A percentile compares a stretch with the other conserved stretches of the same genome.
Evolutionary conservation across 106 monocot genomes (phyloP).

Genomic region (Allium fistulosum): DNA sequence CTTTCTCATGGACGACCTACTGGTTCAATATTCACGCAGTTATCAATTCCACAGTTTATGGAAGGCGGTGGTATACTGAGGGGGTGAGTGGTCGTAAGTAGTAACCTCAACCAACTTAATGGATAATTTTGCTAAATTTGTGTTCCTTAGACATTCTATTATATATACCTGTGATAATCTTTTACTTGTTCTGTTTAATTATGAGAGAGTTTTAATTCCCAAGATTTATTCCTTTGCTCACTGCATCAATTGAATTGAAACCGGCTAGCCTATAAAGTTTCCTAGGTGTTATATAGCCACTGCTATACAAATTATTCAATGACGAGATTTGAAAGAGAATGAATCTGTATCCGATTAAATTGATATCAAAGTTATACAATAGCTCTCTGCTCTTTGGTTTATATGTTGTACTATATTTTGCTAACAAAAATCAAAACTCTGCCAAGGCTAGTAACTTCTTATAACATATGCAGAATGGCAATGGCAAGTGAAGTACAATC

Average conservation of each 20-base stretch:
- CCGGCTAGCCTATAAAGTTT: too few species aligned
- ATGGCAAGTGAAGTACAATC: constrained; percentile 77
- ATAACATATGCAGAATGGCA: constrained; percentile 51
- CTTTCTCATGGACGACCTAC: constrained; percentile 41
- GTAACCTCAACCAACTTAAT: too few species aligned
- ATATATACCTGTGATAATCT: neutral
- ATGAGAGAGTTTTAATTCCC: neutral
- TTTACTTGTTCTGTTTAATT: neutral
- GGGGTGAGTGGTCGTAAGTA: constrained; percentile 37
- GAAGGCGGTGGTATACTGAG: constrained; percentile 66
- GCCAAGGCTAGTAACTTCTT: constrained; percentile 2
- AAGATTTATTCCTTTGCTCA: neutral
- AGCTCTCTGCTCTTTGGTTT: neutral
- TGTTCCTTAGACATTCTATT: neutral
- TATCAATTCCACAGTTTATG: constrained; percentile 76
- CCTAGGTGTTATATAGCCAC: too few species aligned
- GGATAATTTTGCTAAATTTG: too few species aligned
- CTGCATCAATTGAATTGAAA: neutral
- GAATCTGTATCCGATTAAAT: neutral
- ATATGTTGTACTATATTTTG: neutral
- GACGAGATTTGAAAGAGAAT: neutral
- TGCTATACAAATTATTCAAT: too few species aligned
- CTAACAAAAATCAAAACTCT: neutral
- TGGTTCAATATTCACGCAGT: constrained; percentile 59
- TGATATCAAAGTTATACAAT: neutral